Percentiles rank a stretch among this genome's conserved stretches.
phyloP scores from a whole-genome alignment of 371 early-diverging fungal species.

The Massospora cicadina region DNA sequence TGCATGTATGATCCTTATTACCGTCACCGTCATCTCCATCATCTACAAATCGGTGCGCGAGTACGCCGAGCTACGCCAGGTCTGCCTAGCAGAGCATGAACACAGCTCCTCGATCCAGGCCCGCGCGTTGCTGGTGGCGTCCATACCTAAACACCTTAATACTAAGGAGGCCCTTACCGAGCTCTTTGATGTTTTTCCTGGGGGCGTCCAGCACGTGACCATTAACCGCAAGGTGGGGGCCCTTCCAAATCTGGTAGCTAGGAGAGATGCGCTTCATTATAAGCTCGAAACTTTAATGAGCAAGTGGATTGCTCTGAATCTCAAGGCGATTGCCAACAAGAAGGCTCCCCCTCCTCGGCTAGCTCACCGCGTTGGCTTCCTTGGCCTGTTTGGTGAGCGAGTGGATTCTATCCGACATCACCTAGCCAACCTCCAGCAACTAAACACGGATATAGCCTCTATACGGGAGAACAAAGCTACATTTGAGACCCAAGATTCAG shows the following conservation, averaged over 20 bases:
- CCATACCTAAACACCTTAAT: background rate
- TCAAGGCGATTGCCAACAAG: slow-evolving; percentile 2
- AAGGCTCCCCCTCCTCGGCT: slow-evolving; percentile 12
- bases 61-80: background rate
- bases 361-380: slow-evolving; percentile 18
- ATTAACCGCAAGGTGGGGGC: slow-evolving; percentile 11
- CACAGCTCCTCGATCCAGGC: background rate
- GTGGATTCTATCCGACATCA: slow-evolving; percentile 22
- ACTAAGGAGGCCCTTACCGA: background rate
- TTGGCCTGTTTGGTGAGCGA: slow-evolving; percentile 20
- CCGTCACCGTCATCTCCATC: background rate
- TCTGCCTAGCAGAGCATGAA: background rate
- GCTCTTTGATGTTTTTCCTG: background rate
- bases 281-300: slow-evolving; percentile 18
- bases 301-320: slow-evolving; percentile 15
- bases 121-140: background rate
- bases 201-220: background rate
- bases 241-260: slow-evolving; percentile 30
- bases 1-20: background rate
- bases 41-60: background rate
- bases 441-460: slow-evolving; percentile 8
- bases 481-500: slow-evolving; percentile 21
- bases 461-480: slow-evolving; percentile 11
- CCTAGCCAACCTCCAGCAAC: slow-evolving; percentile 15
- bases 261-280: slow-evolving; percentile 28